Conservation (phyloP, 495 filamentous ascomycete genomes). For the Trichoderma orchidacearum region DNA sequence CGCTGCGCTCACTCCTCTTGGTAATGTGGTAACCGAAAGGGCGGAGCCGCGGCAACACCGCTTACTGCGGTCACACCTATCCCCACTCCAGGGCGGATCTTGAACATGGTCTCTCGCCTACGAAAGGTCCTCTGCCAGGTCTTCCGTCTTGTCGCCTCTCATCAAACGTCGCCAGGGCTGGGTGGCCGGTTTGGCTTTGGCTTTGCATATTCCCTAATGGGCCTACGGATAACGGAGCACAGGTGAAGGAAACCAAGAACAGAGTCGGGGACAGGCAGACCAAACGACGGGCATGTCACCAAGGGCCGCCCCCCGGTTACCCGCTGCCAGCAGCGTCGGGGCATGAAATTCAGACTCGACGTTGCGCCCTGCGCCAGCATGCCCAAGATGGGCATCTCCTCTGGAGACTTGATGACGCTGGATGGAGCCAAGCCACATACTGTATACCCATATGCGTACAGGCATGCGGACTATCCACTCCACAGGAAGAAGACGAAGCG, state of each 20-base stretch:
- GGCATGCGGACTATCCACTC: too few species aligned
- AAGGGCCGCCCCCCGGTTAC: not conserved
- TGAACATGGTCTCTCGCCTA: not conserved
- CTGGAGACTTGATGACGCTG: not conserved
- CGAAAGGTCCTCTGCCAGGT: not conserved
- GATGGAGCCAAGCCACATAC: not conserved
- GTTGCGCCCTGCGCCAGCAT: not conserved
- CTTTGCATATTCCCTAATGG: too few species aligned
- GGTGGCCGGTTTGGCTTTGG: too few species aligned
- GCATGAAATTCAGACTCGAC: not conserved
- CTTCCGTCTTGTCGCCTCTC: too few species aligned
- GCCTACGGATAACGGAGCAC: too few species aligned
- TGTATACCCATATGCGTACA: too few species aligned
- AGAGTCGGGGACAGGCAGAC: not conserved
- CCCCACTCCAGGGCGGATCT: not conserved
- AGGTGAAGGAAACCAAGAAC: too few species aligned
- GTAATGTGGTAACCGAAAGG: constrained; percentile 1
- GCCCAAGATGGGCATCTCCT: not conserved
- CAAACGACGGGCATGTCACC: not conserved
- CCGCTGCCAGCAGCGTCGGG: not conserved
- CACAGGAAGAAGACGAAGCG: not conserved
- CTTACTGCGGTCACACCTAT: not conserved
- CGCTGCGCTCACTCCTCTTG: not conserved
- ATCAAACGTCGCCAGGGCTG: not conserved
- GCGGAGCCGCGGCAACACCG: constrained; percentile 2